Conservation (phyloP, 768 basidiomycete species). For the Boletus sensibilis region DNA sequence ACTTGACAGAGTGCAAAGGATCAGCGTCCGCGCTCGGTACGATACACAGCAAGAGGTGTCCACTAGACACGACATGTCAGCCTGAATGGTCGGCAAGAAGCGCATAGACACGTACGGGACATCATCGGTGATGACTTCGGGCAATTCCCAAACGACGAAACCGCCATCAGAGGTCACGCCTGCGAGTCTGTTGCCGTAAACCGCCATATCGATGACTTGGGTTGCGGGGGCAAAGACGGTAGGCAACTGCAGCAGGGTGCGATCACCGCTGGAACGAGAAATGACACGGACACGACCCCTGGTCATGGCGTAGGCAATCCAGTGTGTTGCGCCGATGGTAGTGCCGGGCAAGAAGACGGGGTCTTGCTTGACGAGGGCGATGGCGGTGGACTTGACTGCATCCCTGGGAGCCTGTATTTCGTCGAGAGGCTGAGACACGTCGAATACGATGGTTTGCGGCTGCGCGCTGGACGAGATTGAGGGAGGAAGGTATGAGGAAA, state of each 20-base stretch:
- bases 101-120: constrained; percentile 60
- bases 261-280: constrained; percentile 83
- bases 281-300: constrained; percentile 88
- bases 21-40: constrained; percentile 56
- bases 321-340: constrained; percentile 87
- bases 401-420: constrained; percentile 77
- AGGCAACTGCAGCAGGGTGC: constrained; percentile 78
- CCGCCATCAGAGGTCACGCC: constrained; percentile 88
- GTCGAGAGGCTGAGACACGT: constrained; percentile 69
- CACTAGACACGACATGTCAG: constrained; percentile 41
- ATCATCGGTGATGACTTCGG: constrained; percentile 81
- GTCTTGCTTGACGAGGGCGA: constrained; percentile 85
- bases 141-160: constrained; percentile 86
- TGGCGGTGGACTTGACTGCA: constrained; percentile 83
- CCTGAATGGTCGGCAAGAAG: not conserved
- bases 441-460: constrained; percentile 68
- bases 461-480: constrained; percentile 44
- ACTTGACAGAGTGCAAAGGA: constrained; percentile 78
- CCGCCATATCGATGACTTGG: constrained; percentile 83
- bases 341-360: constrained; percentile 80
- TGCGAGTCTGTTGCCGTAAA: constrained; percentile 76
- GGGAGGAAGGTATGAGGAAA: not conserved
- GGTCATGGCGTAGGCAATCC: constrained; percentile 93
- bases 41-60: constrained; percentile 66
- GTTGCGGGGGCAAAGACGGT: constrained; percentile 56